These are phyloP conservation scores for Pythium plurisporium DNA, from an alignment of 352 stramenopile genomes.

Conservation along the genomic window DNA sequence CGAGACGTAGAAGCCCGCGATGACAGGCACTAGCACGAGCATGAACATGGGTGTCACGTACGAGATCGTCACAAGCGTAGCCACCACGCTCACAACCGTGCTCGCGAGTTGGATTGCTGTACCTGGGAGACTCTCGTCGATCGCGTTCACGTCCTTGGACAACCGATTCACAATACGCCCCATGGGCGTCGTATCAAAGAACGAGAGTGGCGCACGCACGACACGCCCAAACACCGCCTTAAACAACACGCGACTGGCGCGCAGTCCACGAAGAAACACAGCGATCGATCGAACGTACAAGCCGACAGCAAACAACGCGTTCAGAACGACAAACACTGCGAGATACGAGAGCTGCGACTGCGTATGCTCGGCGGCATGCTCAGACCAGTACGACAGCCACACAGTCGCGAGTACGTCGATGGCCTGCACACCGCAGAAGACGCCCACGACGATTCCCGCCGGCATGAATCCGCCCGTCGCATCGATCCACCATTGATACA, in stretches of 20 bases:
- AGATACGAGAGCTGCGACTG: conserved; percentile 76
- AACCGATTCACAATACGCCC: conserved; percentile 77
- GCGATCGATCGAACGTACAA: conserved; percentile 57
- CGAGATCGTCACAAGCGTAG: conserved; percentile 62
- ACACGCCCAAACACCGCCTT: conserved; percentile 49
- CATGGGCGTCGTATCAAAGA: conserved; percentile 82
- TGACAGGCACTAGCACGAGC: conserved; percentile 66
- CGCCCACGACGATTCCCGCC: conserved; percentile 43
- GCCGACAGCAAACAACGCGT: conserved; percentile 45
- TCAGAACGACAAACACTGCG: conserved; percentile 78
- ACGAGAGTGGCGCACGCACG: conserved; percentile 61
- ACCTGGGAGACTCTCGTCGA: conserved; percentile 66
- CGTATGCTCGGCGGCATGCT: conserved; percentile 46
- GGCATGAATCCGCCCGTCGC: conserved; percentile 54
- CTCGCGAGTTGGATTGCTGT: conserved; percentile 68
- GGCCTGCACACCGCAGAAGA: conserved; percentile 48
- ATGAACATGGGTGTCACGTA: conserved; percentile 71
- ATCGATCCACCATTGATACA: conserved; percentile 63
- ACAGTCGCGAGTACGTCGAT: conserved; percentile 58
- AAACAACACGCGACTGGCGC: conserved; percentile 60
- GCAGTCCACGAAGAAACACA: conserved; percentile 56
- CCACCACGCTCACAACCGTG: conserved; percentile 60
- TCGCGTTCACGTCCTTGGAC: conserved; percentile 74
- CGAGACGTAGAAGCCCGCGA: conserved; percentile 61
- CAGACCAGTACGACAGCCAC: conserved; percentile 95